Evolutionary conservation across 2,329 filamentous ascomycete genomes (phyloP), one percentile per base, ranked within the genome.

Genomic region (Paecilomyces dactylethromorphus): DNA sequence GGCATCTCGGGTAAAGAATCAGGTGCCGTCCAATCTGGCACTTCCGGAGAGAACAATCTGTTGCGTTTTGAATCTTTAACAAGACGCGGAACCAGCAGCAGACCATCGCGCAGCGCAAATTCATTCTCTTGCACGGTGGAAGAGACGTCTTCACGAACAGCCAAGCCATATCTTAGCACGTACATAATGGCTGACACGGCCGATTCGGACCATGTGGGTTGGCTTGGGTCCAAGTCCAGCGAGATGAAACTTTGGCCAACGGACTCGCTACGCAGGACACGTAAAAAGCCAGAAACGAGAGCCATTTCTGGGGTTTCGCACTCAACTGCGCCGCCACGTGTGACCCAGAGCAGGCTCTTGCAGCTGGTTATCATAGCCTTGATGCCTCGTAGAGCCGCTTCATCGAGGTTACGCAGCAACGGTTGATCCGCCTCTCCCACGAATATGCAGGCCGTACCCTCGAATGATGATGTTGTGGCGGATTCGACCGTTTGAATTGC

Each of bases 251-350:
- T 50, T 56, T 63, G 33, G 33, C 64, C 62, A 1, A 54, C 21
- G 61, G 65, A 56, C 55, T 71, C 69, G 6, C 63, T 67, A 13
- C 69, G 65, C 18, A 66, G 58, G 12, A 63, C 64, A 10, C 69
- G 65, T 21, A 67, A 59, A 10, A 71, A 55, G 15, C 69, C 69
- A 1, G 64, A 29, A 61, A 60, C 24, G 32, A 67, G 29, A 60
- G 63, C 26, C 60, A 61, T 54, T 35, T 66, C 32, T 58, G 61
- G 57, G 1, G 53, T 33, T 52, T 59, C 33, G 33, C 57, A 58
- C 15, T 64, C 63, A 22, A 67, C 59, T 29, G 53, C 10, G 62
- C 49, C 21, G 39, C 33, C 33, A 39, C n/a, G n/a, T 15, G 55
- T 59, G 33, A 57, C 55, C 58, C 58, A 59, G 6, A 57, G 12